phyloP scores from a whole-genome alignment of 192 early-diverging fungal genomes.

The Lobosporangium transversale region DNA sequence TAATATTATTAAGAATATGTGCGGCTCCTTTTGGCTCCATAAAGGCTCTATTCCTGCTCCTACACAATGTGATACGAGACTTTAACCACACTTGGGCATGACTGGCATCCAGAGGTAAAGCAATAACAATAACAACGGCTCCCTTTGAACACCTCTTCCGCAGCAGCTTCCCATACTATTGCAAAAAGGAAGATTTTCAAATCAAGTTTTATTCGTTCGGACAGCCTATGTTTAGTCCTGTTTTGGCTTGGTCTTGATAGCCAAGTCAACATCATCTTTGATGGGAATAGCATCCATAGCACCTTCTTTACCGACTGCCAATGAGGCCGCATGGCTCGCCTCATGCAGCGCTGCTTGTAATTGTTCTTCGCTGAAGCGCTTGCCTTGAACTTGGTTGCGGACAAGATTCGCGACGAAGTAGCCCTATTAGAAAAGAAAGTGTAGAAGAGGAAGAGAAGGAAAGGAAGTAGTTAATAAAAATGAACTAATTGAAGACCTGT shows the following conservation, averaged over 20 bases:
- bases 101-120: background rate
- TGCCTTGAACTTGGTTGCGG: conserved; percentile 40
- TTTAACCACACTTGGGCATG: background rate
- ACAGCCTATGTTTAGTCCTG: conserved; percentile 13
- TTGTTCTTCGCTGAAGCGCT: conserved; percentile 35
- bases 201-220: too few relatives aligned
- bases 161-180: background rate
- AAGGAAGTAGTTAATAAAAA: too few relatives aligned
- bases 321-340: conserved; percentile 71
- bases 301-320: conserved; percentile 72
- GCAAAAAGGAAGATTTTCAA: too few relatives aligned
- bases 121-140: too few relatives aligned
- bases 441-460: too few relatives aligned
- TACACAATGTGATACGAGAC: background rate
- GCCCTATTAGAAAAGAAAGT: too few relatives aligned
- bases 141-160: background rate
- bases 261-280: conserved; percentile 54
- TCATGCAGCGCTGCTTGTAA: conserved; percentile 62
- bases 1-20: too few relatives aligned
- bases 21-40: too few relatives aligned
- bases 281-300: conserved; percentile 75
- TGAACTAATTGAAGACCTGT: too few relatives aligned
- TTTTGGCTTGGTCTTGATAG: conserved; percentile 17
- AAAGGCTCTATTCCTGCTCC: background rate
- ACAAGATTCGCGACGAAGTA: conserved; percentile 71